phyloP scores from a whole-genome alignment of 2,329 filamentous ascomycete species.

The Penicillium thymicola region DNA sequence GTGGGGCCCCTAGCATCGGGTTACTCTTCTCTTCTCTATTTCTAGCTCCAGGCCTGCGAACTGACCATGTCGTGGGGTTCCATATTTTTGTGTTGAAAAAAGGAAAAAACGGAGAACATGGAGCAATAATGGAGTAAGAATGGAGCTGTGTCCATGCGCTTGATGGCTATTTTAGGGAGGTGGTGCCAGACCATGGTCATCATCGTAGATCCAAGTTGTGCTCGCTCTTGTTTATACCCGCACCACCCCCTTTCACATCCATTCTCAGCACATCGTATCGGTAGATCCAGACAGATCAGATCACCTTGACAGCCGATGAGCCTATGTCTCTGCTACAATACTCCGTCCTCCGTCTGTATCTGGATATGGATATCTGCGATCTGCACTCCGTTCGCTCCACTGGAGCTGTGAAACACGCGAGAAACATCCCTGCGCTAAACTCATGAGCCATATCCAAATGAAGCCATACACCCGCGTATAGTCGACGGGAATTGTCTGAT shows the following conservation, averaged over 20 bases:
- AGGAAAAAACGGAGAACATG: background rate
- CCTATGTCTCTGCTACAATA: too few species aligned
- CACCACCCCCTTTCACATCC: background rate
- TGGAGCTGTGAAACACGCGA: conserved; percentile 3
- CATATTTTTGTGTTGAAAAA: background rate
- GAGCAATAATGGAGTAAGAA: background rate
- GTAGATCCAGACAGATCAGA: background rate
- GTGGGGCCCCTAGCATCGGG: conserved; percentile 6
- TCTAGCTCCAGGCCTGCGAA: background rate
- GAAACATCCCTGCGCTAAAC: background rate
- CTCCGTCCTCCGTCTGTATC: background rate
- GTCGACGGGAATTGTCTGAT: background rate
- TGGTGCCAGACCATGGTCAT: conserved; percentile 4
- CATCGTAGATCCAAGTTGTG: background rate
- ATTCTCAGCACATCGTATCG: background rate
- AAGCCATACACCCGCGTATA: conserved; percentile 6
- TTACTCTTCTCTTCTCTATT: background rate
- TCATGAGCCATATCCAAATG: background rate
- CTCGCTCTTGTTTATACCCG: background rate
- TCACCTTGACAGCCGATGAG: background rate
- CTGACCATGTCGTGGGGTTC: background rate
- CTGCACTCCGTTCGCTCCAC: conserved; percentile 5
- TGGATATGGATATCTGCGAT: background rate
- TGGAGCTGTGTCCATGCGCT: background rate
- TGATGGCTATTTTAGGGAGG: conserved; percentile 9